Conservation (phyloP, 768 basidiomycete species). For the Arthromyces matolae region DNA sequence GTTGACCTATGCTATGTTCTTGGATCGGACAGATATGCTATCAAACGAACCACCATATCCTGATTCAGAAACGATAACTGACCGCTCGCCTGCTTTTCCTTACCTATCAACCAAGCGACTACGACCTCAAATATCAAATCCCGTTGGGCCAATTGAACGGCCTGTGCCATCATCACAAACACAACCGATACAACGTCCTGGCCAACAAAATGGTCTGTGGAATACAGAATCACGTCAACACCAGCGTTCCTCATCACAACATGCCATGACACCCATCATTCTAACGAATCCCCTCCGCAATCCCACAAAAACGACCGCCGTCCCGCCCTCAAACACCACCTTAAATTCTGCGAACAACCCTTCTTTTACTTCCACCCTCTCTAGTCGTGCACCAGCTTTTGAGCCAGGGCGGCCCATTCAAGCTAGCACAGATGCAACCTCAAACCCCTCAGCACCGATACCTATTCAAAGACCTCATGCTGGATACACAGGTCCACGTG, state of each 20-base stretch:
- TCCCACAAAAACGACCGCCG: slow-evolving; percentile 22
- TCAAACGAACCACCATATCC: slow-evolving; percentile 14
- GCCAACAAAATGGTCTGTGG: slow-evolving; percentile 1
- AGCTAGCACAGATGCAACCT: not conserved
- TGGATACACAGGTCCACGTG: not conserved
- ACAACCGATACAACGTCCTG: too few species aligned
- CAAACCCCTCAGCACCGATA: slow-evolving; percentile 3
- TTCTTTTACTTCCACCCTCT: slow-evolving; percentile 9
- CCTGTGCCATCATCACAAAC: slow-evolving; percentile 10
- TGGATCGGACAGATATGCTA: slow-evolving; percentile 11
- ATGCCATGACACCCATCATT: slow-evolving; percentile 20
- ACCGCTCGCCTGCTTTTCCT: slow-evolving; percentile 15
- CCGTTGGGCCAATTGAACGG: slow-evolving; percentile 3
- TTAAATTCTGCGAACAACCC: not conserved
- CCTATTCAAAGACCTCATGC: slow-evolving; percentile 12
- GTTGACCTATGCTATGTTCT: slow-evolving; percentile 10
- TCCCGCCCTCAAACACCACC: slow-evolving; percentile 8
- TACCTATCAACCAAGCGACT: slow-evolving; percentile 17
- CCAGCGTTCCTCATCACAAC: slow-evolving; percentile 24
- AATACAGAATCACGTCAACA: slow-evolving; percentile 5
- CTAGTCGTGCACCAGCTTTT: slow-evolving; percentile 15
- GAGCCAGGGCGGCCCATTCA: slow-evolving; percentile 15
- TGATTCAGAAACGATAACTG: slow-evolving; percentile 17
- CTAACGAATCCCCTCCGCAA: slow-evolving; percentile 24
- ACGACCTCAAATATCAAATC: too few species aligned